Percentiles rank a stretch among this genome's conserved stretches.
Evolutionary conservation across 2,329 filamentous ascomycete species (phyloP).

Genomic region (Didymella segeticola): DNA sequence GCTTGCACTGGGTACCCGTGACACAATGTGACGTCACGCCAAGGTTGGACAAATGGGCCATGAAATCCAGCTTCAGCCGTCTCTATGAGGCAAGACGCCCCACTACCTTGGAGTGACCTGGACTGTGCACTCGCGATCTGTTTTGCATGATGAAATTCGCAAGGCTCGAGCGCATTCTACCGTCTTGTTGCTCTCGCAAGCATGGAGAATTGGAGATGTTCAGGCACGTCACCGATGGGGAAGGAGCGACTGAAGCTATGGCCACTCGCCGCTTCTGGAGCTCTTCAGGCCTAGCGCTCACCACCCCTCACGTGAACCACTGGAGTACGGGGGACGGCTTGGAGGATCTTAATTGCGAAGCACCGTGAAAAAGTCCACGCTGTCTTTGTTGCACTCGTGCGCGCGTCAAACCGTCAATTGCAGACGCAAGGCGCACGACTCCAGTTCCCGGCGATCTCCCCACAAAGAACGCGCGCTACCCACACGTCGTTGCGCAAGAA

Average conservation of each 20-base stretch:
- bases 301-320: slow-evolving; percentile 12
- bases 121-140: slow-evolving; percentile 17
- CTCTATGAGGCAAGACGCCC: slow-evolving; percentile 24
- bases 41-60: slow-evolving; percentile 21
- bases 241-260: slow-evolving; percentile 18
- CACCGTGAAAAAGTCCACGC: slow-evolving; percentile 7
- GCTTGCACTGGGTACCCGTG: slow-evolving; percentile 35
- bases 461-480: slow-evolving; percentile 9
- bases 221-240: slow-evolving; percentile 23
- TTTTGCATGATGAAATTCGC: slow-evolving; percentile 28
- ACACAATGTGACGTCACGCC: slow-evolving; percentile 41
- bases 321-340: slow-evolving; percentile 14
- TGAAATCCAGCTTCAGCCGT: slow-evolving; percentile 30
- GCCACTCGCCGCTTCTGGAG: slow-evolving; percentile 6
- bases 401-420: slow-evolving; percentile 5
- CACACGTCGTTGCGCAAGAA: slow-evolving; percentile 8
- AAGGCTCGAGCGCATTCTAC: slow-evolving; percentile 12
- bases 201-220: slow-evolving; percentile 6
- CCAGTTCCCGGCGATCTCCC: slow-evolving; percentile 12
- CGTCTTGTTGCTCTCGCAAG: slow-evolving; percentile 1
- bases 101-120: slow-evolving; percentile 24
- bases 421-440: slow-evolving; percentile 9
- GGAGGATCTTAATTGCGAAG: not conserved
- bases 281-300: slow-evolving; percentile 14
- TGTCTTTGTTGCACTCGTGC: slow-evolving; percentile 6